Base-by-base conservation (phyloP, 2,329 filamentous ascomycete genomes). In the Neonectria ditissima region DNA sequence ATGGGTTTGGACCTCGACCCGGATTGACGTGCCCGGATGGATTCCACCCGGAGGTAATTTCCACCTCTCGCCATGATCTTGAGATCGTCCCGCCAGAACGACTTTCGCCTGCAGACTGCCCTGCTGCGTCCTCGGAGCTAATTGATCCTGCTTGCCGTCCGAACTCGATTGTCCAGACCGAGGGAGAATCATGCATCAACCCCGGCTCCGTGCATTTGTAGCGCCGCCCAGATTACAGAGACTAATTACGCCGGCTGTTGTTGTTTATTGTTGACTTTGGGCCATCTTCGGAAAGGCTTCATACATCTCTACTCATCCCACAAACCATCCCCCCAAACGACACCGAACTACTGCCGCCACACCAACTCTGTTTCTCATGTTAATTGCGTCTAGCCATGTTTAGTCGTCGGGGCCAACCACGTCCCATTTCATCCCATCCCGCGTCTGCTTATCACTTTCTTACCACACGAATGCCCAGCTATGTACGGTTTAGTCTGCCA, bases 1-100 rank as follows among this genome's bases (percentile, higher is more conserved):
- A 22, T 51, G 55, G 24, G 30, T 13, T 50, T 32, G 48, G 30
- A n/a, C n/a, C 16, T 39, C n/a, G 37, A 39, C 37, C n/a, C 37
- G 37, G 37, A 39, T 18, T 39, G 37, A 39, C n/a, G 37, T 39
- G 37, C 41, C 24, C 37, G 54, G 50, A 32, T 59, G 45, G 24
- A 24, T 24, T 16, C 18, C 18, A 53, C 22, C 45, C 48, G 45
- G 18, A 16, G 16, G 73, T 69, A 72, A 73, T 73, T 73, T 73
- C 71, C 70, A 73, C 67, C 57, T 63, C 48, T 58, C 26, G 58
- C 63, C 48, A 55, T 52, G 54, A 63, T 60, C 44, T 63, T 55
- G 44, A 59, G 62, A 73, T 65, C 53, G 61, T 39, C 59, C 64
- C 61, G 30, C 50, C 13, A 26, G 18, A 20, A 41, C 18, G 44